phyloP scores from a whole-genome alignment of 805 yeast species.

The Ogataea paradorogensis region DNA sequence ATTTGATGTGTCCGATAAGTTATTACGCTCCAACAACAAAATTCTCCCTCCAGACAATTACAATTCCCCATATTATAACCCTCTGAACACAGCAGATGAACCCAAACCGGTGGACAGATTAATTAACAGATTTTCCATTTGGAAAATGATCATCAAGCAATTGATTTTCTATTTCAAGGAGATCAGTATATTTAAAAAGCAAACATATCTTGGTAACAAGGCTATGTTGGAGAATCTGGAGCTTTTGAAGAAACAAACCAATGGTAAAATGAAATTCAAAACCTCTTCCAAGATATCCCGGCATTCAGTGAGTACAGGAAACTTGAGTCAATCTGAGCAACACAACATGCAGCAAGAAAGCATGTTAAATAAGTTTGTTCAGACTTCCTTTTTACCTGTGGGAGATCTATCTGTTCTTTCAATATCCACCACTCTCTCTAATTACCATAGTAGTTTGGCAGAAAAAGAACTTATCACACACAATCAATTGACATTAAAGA shows the following conservation, averaged over 20 bases:
- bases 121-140: slow-evolving; percentile 54
- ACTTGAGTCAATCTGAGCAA: slow-evolving; percentile 23
- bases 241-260: slow-evolving; percentile 28
- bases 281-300: slow-evolving; percentile 23
- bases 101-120: slow-evolving; percentile 47
- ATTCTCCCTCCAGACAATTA: slow-evolving; percentile 33
- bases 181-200: slow-evolving; percentile 49
- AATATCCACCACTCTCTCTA: slow-evolving; percentile 31
- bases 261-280: slow-evolving; percentile 30
- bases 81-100: slow-evolving; percentile 29
- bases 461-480: slow-evolving; percentile 50
- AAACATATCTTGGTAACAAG: slow-evolving; percentile 42
- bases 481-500: slow-evolving; percentile 46
- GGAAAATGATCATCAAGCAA: slow-evolving; percentile 54
- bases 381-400: slow-evolving; percentile 42
- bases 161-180: slow-evolving; percentile 51
- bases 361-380: slow-evolving; percentile 43
- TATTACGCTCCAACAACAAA: slow-evolving; percentile 21
- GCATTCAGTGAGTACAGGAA: slow-evolving; percentile 22
- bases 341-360: slow-evolving; percentile 13
- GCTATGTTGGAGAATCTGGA: slow-evolving; percentile 47
- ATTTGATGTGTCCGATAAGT: slow-evolving; percentile 13
- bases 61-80: slow-evolving; percentile 36
- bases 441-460: slow-evolving; percentile 31
- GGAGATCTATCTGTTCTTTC: slow-evolving; percentile 38